Conservation (phyloP, 768 basidiomycete genomes). For the Xerocomellus amylosporus region DNA sequence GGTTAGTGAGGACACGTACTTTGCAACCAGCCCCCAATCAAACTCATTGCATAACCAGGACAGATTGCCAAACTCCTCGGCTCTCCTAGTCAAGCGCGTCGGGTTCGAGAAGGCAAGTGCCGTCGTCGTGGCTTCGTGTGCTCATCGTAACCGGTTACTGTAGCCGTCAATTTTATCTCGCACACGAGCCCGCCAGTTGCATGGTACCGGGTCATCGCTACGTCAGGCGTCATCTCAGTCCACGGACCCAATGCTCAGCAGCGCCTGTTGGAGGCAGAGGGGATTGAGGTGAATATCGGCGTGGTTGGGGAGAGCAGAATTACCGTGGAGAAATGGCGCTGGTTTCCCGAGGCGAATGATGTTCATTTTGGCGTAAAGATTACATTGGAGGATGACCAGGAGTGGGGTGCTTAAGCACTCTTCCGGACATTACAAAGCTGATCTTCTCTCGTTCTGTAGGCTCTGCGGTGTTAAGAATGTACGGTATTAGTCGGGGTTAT, state of each 20-base stretch:
- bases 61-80: slow-evolving; percentile 76
- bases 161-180: slow-evolving; percentile 73
- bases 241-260: slow-evolving; percentile 45
- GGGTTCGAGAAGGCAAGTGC: slow-evolving; percentile 68
- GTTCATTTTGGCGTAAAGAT: background rate
- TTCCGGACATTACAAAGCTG: background rate
- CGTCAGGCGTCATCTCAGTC: slow-evolving; percentile 69
- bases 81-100: slow-evolving; percentile 68
- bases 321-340: slow-evolving; percentile 50
- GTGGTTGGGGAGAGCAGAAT: slow-evolving; percentile 54
- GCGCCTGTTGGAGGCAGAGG: slow-evolving; percentile 69
- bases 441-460: background rate
- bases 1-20: slow-evolving; percentile 24
- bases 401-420: slow-evolving; percentile 12
- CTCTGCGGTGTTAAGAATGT: background rate
- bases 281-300: slow-evolving; percentile 59
- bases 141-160: background rate
- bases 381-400: background rate
- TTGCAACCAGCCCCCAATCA: background rate
- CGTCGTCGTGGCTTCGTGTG: background rate
- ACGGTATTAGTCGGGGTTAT: background rate
- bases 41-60: slow-evolving; percentile 20
- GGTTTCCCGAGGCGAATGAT: slow-evolving; percentile 48
- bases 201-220: slow-evolving; percentile 72
- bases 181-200: slow-evolving; percentile 62